phyloP scores from a whole-genome alignment of 805 yeast genomes.

The Yamadazyma ubonensis region DNA sequence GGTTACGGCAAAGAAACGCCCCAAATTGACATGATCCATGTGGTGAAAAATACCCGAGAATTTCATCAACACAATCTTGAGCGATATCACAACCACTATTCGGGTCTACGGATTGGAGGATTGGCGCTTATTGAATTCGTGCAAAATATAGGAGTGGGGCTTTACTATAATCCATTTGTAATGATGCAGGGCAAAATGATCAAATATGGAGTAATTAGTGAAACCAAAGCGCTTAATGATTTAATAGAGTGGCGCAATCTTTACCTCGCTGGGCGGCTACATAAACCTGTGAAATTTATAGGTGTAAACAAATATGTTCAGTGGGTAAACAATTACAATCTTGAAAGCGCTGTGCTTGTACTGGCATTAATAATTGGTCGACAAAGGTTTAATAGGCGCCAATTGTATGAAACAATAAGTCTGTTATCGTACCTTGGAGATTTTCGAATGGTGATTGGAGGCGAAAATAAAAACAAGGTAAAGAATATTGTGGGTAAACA shows the following conservation, averaged over 20 bases:
- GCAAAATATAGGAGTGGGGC: constrained; percentile 47
- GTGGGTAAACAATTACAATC: constrained; percentile 71
- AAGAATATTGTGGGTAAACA: constrained; percentile 82
- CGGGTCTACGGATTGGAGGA: constrained; percentile 62
- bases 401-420: constrained; percentile 75
- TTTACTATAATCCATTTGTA: constrained; percentile 91
- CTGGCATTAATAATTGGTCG: constrained; percentile 51
- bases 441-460: constrained; percentile 78
- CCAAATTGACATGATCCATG: constrained; percentile 84
- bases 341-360: constrained; percentile 73
- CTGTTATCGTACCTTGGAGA: constrained; percentile 87
- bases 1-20: constrained; percentile 41
- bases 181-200: constrained; percentile 50
- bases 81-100: constrained; percentile 74
- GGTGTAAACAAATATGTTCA: constrained; percentile 38
- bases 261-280: constrained; percentile 89
- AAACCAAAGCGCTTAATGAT: constrained; percentile 60
- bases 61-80: constrained; percentile 77
- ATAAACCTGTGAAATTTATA: constrained; percentile 79
- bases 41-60: constrained; percentile 67
- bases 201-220: constrained; percentile 85
- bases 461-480: constrained; percentile 90
- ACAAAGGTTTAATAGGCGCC: constrained; percentile 51
- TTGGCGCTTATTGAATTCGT: constrained; percentile 29
- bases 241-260: constrained; percentile 81